A percentile compares a stretch with the other conserved stretches of the same genome.
phyloP scores from a whole-genome alignment of 2,329 filamentous ascomycete species.

The Sarocladium kiliense region DNA sequence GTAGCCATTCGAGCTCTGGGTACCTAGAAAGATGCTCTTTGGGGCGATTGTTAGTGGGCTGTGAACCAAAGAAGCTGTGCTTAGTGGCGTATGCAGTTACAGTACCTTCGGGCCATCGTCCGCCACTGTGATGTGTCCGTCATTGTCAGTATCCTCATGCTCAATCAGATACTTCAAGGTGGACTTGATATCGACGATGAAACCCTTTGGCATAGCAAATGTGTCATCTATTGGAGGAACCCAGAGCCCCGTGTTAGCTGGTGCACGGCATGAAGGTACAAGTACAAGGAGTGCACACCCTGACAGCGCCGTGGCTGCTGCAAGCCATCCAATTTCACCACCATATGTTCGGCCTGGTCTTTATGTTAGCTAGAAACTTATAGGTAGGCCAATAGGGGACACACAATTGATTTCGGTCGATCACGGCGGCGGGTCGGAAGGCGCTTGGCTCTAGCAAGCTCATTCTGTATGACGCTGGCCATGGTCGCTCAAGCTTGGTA shows the following conservation, averaged over 20 bases:
- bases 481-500: too few relatives aligned
- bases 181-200: constrained; percentile 78
- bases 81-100: too few relatives aligned
- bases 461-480: too few relatives aligned
- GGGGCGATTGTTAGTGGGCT: too few relatives aligned
- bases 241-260: background rate
- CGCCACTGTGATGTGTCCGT: constrained; percentile 96
- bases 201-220: constrained; percentile 28
- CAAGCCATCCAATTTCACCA: background rate
- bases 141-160: constrained; percentile 87
- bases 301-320: background rate
- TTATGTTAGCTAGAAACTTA: background rate
- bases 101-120: constrained; percentile 83
- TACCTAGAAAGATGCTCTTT: constrained; percentile 63
- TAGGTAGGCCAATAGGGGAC: background rate
- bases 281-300: background rate
- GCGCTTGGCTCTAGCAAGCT: too few relatives aligned
- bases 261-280: background rate
- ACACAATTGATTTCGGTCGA: background rate
- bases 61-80: too few relatives aligned
- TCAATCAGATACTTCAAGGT: constrained; percentile 73
- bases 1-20: constrained; percentile 76
- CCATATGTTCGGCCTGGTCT: background rate
- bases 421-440: background rate
- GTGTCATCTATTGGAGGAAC: background rate